Evolutionary conservation across 108 stramenopile genomes (phyloP).

Genomic region (Cylindrotheca closterium): DNA sequence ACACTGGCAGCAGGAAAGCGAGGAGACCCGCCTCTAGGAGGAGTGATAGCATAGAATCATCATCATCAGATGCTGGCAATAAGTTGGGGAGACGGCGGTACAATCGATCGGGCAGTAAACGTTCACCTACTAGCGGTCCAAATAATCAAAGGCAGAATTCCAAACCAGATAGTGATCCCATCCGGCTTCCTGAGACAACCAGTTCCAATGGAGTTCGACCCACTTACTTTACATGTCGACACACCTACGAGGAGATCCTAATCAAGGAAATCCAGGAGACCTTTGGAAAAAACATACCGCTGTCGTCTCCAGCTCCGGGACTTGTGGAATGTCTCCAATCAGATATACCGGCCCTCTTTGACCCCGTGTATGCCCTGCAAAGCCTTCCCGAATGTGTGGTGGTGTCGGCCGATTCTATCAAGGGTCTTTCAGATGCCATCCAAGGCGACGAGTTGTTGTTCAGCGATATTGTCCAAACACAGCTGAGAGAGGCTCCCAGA

Average conservation of each 20-base stretch:
- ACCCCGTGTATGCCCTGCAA: conserved; percentile 59
- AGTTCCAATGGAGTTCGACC: conserved; percentile 32
- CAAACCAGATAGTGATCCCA: no score
- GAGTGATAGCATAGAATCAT: no score
- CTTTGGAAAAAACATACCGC: background rate
- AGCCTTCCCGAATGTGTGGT: conserved; percentile 35
- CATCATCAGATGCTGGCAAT: no score
- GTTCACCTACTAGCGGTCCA: no score
- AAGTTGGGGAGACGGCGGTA: no score
- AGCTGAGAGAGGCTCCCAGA: conserved; percentile 26
- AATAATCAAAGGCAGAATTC: no score
- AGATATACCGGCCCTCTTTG: background rate
- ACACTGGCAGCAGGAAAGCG: no score
- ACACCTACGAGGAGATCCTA: conserved; percentile 52
- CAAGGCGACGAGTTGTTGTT: background rate
- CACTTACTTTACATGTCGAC: conserved; percentile 49
- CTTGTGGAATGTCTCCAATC: conserved; percentile 29
- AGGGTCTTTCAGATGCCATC: conserved; percentile 43
- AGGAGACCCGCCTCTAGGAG: no score
- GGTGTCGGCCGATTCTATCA: conserved; percentile 47
- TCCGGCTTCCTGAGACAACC: no score
- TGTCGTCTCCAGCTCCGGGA: conserved; percentile 49
- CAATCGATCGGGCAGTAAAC: no score
- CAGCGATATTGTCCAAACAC: background rate
- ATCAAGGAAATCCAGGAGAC: conserved; percentile 38